Evolutionary conservation across 2,329 filamentous ascomycete species (phyloP), one percentile per base, ranked within the genome.

Genomic region (Aureobasidium sp.): DNA sequence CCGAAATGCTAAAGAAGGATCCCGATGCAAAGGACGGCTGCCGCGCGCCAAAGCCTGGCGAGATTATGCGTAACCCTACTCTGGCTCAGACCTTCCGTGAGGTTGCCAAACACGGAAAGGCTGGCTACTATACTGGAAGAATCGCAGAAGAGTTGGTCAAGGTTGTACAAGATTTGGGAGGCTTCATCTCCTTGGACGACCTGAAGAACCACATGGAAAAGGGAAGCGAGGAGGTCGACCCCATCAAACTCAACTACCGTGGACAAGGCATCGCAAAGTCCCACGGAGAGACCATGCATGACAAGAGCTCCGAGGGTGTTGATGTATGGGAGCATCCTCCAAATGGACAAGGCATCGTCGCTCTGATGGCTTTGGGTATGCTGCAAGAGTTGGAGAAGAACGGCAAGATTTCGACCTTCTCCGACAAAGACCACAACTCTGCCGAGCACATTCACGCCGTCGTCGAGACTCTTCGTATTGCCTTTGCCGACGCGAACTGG

Each of bases 301-400:
- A 76, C 37, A 70, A 74, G 41, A 70, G 78, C 20, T 72, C 74
- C 5, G 74, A 78, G 14, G 85, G 86, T 11, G 82, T 97, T 45
- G 87, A 96, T 70, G 79, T 99, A 0, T 97, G 93, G 93, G 94
- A 99, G 71, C 93, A 97, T 72, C 92, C 93, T 39, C 94, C 94
- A 9, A 97, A 97, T 69, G 92, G 94, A 0, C 94, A 97, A 75
- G 94, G 94, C 1, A 92, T 97, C 66, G 90, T 97, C 2, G 94
- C 94, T 0, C 79, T 97, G 36, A 96, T 97, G 87, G 90, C 94
- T 0, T 80, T 99, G 0, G 94, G 94, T 1, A 96, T 97, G 67
- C 79, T 99, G 53, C 87, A 97, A 72, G 86, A 92, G 71, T 82
- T 97, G 1, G 90, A 96, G 74, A 84, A 85, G 63, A 78, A 82